phyloP scores from a whole-genome alignment of 2,329 filamentous ascomycete species.

The Beauveria brongniartii region DNA sequence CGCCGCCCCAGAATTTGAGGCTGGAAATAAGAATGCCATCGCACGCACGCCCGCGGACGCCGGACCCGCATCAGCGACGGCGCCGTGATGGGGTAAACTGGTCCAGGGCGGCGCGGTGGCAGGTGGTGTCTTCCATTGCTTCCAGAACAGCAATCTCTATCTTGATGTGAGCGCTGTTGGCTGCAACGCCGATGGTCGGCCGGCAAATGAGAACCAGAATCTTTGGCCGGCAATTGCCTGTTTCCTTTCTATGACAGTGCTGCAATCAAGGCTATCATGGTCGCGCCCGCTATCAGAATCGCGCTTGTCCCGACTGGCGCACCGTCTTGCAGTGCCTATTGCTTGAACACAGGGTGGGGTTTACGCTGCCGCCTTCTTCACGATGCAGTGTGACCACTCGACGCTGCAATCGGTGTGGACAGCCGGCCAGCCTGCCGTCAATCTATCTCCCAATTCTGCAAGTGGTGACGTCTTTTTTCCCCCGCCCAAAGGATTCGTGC shows the following conservation, averaged over 20 bases:
- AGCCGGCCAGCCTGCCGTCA: conserved; percentile 1
- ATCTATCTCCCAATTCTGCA: neutral
- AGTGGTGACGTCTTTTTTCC: neutral
- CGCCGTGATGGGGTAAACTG: neutral
- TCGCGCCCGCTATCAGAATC: neutral
- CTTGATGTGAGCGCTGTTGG: neutral
- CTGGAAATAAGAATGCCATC: neutral
- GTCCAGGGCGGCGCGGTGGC: neutral
- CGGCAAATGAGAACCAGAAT: neutral
- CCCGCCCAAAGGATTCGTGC: neutral
- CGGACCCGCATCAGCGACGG: neutral
- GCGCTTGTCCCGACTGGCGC: neutral
- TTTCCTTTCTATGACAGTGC: neutral
- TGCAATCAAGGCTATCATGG: neutral
- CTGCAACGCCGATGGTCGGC: neutral
- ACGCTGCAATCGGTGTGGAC: neutral
- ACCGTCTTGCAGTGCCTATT: neutral
- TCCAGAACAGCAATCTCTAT: neutral
- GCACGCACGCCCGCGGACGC: conserved; percentile 1
- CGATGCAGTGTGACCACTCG: neutral
- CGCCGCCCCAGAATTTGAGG: neutral
- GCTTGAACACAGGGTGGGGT: neutral
- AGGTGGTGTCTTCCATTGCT: neutral
- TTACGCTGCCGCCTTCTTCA: neutral
- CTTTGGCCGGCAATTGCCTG: neutral